Evolutionary conservation across 2,329 filamentous ascomycete genomes (phyloP).

Genomic region (Triangularia verruculosa): DNA sequence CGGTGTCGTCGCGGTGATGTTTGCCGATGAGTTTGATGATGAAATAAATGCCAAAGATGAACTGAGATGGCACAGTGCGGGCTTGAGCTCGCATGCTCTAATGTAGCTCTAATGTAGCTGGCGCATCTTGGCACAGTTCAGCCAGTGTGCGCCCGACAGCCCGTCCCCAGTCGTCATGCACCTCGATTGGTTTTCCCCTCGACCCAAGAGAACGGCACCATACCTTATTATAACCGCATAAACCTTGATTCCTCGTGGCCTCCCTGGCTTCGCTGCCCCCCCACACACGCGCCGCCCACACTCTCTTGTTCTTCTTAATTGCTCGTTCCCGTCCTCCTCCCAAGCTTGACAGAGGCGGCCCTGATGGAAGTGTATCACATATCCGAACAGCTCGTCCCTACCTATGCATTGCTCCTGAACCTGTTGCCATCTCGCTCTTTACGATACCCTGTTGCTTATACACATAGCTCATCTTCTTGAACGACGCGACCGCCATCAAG

Average conservation of each 20-base stretch:
- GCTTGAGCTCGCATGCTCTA: no score
- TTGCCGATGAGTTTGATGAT: slow-evolving; percentile 2
- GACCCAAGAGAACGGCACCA: background rate
- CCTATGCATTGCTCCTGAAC: background rate
- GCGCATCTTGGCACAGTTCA: background rate
- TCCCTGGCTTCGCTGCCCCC: background rate
- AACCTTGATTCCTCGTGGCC: background rate
- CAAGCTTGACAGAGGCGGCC: slow-evolving; percentile 7
- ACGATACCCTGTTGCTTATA: background rate
- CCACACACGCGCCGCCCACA: background rate
- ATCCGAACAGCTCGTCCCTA: slow-evolving; percentile 26
- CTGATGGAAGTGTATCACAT: slow-evolving; percentile 23
- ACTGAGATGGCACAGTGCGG: slow-evolving; percentile 5
- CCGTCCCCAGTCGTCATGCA: background rate
- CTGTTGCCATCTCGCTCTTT: slow-evolving; percentile 13
- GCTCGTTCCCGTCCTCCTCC: background rate
- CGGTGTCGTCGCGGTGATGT: background rate
- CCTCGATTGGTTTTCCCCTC: background rate
- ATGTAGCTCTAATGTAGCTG: no score
- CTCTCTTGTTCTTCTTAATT: background rate
- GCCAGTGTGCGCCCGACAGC: background rate
- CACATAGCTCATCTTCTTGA: background rate
- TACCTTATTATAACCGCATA: background rate
- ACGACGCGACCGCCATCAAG: background rate
- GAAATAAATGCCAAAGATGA: background rate